These are phyloP conservation scores for Ochromonas danica DNA, from an alignment of 108 stramenopile species.

Conservation along the genomic window DNA sequence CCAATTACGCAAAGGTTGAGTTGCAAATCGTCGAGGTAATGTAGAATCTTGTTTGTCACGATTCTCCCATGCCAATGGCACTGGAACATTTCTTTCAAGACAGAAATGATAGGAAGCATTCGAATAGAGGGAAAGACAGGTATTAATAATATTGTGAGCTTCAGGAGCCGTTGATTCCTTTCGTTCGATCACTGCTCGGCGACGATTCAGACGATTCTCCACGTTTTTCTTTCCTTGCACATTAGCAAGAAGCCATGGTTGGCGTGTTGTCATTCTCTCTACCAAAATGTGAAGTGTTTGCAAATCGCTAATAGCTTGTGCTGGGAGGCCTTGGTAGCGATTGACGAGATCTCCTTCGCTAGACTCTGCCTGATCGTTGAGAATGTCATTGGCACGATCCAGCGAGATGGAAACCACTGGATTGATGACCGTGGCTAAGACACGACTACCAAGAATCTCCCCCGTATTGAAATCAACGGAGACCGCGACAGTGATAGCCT, in stretches of 20 bases:
- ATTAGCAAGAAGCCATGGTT: background rate
- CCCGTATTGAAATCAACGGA: background rate
- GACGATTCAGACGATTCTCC: background rate
- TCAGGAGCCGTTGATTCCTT: background rate
- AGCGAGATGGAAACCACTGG: background rate
- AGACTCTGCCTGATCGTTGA: too few species aligned
- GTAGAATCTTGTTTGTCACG: background rate
- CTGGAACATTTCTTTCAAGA: background rate
- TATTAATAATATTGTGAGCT: background rate
- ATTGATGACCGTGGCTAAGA: background rate
- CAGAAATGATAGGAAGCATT: background rate
- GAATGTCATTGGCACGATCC: background rate
- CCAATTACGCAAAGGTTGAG: background rate
- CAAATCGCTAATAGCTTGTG: background rate
- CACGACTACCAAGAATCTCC: background rate
- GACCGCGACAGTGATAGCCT: background rate
- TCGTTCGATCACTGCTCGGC: background rate
- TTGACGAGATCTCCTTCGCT: background rate
- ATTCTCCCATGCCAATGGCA: constrained; percentile 4
- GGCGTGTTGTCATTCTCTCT: background rate
- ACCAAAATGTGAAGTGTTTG: background rate
- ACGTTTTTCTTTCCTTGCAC: background rate
- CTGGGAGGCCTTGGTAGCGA: background rate
- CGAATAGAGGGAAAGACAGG: background rate
- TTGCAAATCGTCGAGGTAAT: background rate